Conservation (phyloP, 176 grass and related monocot genomes). For the Tillandsia fasciculata region DNA sequence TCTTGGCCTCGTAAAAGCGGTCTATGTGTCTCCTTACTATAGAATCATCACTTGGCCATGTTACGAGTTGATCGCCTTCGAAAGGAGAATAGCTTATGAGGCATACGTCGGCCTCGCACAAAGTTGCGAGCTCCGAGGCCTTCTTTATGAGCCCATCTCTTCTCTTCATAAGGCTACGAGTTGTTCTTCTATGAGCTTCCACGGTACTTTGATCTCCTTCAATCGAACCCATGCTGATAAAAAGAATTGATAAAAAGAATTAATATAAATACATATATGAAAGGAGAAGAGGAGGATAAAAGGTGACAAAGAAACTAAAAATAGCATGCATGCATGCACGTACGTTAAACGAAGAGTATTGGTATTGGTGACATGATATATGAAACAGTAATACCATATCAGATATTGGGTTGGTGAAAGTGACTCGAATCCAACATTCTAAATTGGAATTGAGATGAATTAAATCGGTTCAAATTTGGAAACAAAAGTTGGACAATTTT, state of each 20-base stretch:
- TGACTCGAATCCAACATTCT: no score
- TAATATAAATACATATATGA: no score
- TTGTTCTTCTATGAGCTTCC: not conserved
- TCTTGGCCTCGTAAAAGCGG: not conserved
- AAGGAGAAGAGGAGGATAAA: no score
- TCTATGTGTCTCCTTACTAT: not conserved
- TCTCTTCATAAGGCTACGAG: not conserved
- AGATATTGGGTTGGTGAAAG: no score
- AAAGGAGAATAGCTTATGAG: not conserved
- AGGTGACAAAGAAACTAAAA: no score
- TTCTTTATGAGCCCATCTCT: not conserved
- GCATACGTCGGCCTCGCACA: not conserved
- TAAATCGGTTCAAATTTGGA: no score
- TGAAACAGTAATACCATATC: no score
- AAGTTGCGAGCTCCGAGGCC: not conserved
- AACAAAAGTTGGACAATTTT: no score
- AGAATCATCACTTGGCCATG: not conserved
- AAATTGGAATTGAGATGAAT: no score
- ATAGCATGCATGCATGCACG: no score
- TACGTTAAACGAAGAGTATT: no score
- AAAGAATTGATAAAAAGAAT: not conserved
- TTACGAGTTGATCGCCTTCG: not conserved
- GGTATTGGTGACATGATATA: no score
- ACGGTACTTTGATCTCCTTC: not conserved
- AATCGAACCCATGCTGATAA: not conserved